Conservation (phyloP, 352 stramenopile genomes). For the Globisporangium paddicum region DNA sequence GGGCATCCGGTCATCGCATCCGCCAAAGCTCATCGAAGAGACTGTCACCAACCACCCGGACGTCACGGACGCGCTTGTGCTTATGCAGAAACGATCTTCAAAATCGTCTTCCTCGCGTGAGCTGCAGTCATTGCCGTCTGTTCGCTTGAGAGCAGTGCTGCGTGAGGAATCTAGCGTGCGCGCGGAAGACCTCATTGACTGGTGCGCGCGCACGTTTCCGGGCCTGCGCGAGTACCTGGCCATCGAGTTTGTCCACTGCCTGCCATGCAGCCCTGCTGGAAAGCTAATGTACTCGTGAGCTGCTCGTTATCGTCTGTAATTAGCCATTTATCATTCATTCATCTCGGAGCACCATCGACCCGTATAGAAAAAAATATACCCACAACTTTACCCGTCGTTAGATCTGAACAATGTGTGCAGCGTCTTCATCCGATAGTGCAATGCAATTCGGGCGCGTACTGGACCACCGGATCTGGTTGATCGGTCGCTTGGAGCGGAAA, state of each 20-base stretch:
- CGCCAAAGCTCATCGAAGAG: slow-evolving; percentile 36
- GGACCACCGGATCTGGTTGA: slow-evolving; percentile 91
- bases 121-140: slow-evolving; percentile 1
- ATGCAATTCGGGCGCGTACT: slow-evolving; percentile 94
- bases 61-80: slow-evolving; percentile 51
- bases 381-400: slow-evolving; percentile 15
- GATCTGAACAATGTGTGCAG: slow-evolving; percentile 92
- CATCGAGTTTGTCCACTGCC: slow-evolving; percentile 53
- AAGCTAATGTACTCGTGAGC: slow-evolving; percentile 82
- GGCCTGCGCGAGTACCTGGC: slow-evolving; percentile 25
- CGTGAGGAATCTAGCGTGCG: slow-evolving; percentile 18
- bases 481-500: slow-evolving; percentile 61
- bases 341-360: neutral
- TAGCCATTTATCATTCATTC: neutral
- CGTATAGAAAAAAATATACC: neutral
- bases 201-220: slow-evolving; percentile 32
- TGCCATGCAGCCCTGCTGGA: slow-evolving; percentile 77
- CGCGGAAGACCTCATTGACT: slow-evolving; percentile 30
- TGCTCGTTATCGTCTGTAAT: neutral
- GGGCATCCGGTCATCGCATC: slow-evolving; percentile 20
- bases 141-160: slow-evolving; percentile 33
- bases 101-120: neutral
- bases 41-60: slow-evolving; percentile 28
- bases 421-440: slow-evolving; percentile 93
- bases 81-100: slow-evolving; percentile 26